Evolutionary conservation across 2,329 filamentous ascomycete genomes (phyloP).

Genomic region (Rhynchosporium agropyri): DNA sequence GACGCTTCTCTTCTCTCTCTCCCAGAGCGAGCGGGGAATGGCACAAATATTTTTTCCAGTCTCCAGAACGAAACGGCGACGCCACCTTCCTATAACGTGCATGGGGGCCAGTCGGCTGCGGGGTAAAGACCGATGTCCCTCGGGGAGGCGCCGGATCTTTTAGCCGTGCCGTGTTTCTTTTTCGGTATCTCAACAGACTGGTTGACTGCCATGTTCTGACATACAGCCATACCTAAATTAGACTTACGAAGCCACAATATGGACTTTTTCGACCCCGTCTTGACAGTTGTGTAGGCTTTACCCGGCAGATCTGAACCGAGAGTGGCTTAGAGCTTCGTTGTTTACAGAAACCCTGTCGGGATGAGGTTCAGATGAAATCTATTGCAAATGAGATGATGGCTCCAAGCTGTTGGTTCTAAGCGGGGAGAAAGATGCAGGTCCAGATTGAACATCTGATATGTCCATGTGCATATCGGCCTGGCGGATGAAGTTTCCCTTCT

Average conservation of each 20-base stretch:
- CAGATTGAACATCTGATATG: slow-evolving; percentile 16
- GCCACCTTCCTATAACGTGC: slow-evolving; percentile 1
- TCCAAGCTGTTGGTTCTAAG: slow-evolving; percentile 14
- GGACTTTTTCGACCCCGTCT: neutral
- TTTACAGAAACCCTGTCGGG: neutral
- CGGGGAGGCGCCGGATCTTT: neutral
- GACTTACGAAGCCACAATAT: slow-evolving; percentile 32
- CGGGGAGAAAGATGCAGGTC: slow-evolving; percentile 21
- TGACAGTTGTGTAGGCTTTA: slow-evolving; percentile 3
- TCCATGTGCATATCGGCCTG: slow-evolving; percentile 9
- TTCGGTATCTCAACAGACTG: slow-evolving; percentile 4
- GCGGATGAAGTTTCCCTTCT: slow-evolving; percentile 16
- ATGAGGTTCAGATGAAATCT: neutral
- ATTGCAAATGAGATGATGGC: slow-evolving; percentile 2
- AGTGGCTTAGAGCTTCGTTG: neutral
- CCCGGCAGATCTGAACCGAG: slow-evolving; percentile 10
- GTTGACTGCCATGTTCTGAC: neutral
- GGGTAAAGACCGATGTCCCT: neutral
- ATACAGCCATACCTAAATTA: slow-evolving; percentile 12
- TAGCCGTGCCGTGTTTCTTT: neutral
- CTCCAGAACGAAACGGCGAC: neutral
- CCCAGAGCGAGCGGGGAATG: slow-evolving; percentile 2
- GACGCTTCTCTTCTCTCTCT: neutral
- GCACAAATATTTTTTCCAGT: slow-evolving; percentile 6
- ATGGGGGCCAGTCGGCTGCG: slow-evolving; percentile 1